Conservation (phyloP, 1,139 yeast species). For the Petasospora fabianii region DNA sequence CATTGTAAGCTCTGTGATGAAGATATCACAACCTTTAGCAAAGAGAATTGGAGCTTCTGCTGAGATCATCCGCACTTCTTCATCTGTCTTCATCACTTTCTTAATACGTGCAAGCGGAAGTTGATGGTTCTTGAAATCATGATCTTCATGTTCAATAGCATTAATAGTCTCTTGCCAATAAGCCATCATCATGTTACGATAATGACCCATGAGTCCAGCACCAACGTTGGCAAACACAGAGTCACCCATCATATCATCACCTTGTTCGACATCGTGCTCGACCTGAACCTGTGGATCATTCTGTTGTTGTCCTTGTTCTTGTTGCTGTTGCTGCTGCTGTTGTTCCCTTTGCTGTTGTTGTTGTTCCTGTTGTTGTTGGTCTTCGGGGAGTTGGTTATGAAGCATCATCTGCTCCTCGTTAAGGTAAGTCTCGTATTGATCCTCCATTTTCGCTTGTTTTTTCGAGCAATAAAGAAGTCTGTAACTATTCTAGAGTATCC, state of each 20-base stretch:
- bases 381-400: constrained; percentile 4
- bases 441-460: constrained; percentile 16
- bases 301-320: constrained; percentile 4
- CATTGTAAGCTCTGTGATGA: constrained; percentile 95
- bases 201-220: constrained; percentile 81
- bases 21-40: constrained; percentile 96
- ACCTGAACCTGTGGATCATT: constrained; percentile 11
- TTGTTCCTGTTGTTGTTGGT: constrained; percentile 7
- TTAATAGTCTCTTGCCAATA: constrained; percentile 97
- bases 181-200: constrained; percentile 85
- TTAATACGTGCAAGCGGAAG: constrained; percentile 92
- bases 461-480: no score
- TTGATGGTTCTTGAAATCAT: constrained; percentile 91
- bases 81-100: constrained; percentile 94
- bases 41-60: constrained; percentile 97
- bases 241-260: constrained; percentile 38
- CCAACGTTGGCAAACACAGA: constrained; percentile 92
- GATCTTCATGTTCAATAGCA: constrained; percentile 82
- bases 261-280: constrained; percentile 29
- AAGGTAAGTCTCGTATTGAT: constrained; percentile 19
- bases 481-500: no score
- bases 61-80: constrained; percentile 93
- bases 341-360: constrained; percentile 12
- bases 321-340: constrained; percentile 10
- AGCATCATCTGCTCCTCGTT: constrained; percentile 22